Percentiles rank a stretch among this genome's conserved stretches.
Conservation (phyloP, 164 flowering plant genomes). For the Paratinospora sagittata region DNA sequence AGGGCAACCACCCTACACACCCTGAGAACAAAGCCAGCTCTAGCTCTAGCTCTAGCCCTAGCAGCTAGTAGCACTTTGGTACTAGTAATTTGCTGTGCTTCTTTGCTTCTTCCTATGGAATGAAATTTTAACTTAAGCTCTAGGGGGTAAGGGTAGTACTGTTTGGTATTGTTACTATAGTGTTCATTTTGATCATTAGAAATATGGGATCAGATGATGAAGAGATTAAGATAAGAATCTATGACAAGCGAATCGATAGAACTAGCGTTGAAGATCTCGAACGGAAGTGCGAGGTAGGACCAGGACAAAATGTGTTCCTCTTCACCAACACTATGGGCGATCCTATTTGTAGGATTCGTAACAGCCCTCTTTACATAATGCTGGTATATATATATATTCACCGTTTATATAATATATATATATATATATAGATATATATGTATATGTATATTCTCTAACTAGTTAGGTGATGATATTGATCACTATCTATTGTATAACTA, state of each 20-base stretch:
- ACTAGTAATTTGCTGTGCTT: background rate
- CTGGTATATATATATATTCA: constrained; percentile 3
- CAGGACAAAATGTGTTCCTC: constrained; percentile 35
- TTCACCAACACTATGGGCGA: constrained; percentile 66
- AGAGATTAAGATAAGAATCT: constrained; percentile 40
- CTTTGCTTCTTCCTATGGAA: background rate
- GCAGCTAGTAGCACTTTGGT: background rate
- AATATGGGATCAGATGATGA: constrained; percentile 26
- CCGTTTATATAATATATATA: background rate
- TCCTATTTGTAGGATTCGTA: constrained; percentile 67
- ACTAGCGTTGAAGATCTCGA: constrained; percentile 44
- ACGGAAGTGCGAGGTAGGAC: constrained; percentile 41
- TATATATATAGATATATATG: background rate
- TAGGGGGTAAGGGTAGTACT: background rate
- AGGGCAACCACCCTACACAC: too few relatives aligned
- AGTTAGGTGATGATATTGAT: background rate
- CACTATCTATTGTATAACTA: background rate
- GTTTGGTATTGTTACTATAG: background rate
- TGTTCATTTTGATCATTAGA: constrained; percentile 3
- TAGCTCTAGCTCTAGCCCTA: background rate
- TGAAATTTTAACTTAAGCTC: background rate
- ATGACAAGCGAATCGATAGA: constrained; percentile 33
- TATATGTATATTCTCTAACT: background rate
- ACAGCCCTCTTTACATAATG: constrained; percentile 30
- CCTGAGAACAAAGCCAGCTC: background rate